Conservation (phyloP, 164 flowering plant species). For the Vitis rupestris region DNA sequence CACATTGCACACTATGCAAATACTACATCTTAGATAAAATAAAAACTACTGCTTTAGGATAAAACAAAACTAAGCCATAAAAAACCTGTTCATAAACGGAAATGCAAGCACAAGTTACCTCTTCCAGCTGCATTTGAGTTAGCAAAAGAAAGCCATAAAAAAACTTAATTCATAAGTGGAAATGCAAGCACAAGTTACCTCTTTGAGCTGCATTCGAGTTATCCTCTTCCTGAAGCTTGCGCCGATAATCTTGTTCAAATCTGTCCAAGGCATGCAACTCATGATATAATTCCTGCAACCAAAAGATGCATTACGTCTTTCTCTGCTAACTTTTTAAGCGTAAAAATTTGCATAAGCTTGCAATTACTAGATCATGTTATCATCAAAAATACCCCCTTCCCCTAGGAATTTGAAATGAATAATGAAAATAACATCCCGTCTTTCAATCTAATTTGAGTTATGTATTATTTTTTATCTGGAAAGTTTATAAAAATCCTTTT, state of each 20-base stretch:
- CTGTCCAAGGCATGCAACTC: constrained; percentile 89
- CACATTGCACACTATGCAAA: not conserved
- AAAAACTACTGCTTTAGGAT: not conserved
- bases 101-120: not conserved
- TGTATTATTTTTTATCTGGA: too few species aligned
- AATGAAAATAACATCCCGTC: too few species aligned
- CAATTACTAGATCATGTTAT: not conserved
- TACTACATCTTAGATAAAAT: too few species aligned
- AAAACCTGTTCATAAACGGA: not conserved
- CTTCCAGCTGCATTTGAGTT: not conserved
- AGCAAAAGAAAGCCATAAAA: not conserved
- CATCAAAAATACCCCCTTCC: not conserved
- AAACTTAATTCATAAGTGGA: not conserved
- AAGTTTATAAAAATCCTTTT: too few species aligned
- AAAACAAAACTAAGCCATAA: not conserved
- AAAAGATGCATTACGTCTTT: constrained; percentile 7
- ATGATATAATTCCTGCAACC: constrained; percentile 83
- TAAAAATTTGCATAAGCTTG: not conserved
- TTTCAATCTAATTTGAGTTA: too few species aligned
- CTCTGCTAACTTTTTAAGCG: not conserved
- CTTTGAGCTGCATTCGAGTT: constrained; percentile 55
- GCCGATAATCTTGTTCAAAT: constrained; percentile 82
- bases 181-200: constrained; percentile 33
- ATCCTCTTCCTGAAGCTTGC: constrained; percentile 87
- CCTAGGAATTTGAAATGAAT: too few species aligned